A percentile compares a stretch with the other conserved stretches of the same genome.
These are phyloP conservation scores for Micromonas pusilla DNA, from an alignment of 139 green algal genomes.

Conservation along the genomic window DNA sequence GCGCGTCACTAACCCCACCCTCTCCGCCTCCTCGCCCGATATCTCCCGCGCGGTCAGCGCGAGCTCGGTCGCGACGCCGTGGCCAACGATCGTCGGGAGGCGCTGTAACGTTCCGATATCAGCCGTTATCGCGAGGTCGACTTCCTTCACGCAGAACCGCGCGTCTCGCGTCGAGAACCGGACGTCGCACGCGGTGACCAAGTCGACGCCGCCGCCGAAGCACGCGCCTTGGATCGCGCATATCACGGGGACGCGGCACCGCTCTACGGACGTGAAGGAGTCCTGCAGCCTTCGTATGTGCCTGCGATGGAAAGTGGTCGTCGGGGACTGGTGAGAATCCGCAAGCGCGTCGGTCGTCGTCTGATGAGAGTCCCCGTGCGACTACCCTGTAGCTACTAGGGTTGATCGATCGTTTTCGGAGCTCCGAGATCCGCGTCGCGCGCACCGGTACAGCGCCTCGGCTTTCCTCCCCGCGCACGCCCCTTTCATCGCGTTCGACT, in stretches of 20 bases:
- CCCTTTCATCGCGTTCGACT: background rate
- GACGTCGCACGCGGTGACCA: constrained; percentile 79
- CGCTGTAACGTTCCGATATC: constrained; percentile 86
- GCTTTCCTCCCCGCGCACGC: background rate
- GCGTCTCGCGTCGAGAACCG: constrained; percentile 58
- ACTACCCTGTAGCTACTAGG: too few relatives aligned
- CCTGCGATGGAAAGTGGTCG: too few relatives aligned
- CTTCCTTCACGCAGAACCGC: constrained; percentile 85
- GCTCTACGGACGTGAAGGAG: constrained; percentile 55
- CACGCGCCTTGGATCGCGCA: constrained; percentile 58
- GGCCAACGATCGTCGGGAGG: constrained; percentile 71
- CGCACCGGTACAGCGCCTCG: background rate
- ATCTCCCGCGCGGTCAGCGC: constrained; percentile 60
- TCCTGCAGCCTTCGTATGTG: constrained; percentile 39
- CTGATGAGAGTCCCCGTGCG: too few relatives aligned
- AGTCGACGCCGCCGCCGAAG: constrained; percentile 78
- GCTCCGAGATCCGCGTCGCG: too few relatives aligned
- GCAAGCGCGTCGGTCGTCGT: too few relatives aligned
- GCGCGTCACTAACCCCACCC: constrained; percentile 27
- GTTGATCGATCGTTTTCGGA: too few relatives aligned
- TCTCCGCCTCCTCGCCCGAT: constrained; percentile 29
- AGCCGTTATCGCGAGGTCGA: constrained; percentile 79
- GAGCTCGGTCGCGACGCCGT: constrained; percentile 67
- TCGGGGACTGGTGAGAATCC: too few relatives aligned
- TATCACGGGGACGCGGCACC: constrained; percentile 55